Evolutionary conservation across 768 basidiomycete genomes (phyloP), one percentile per base, ranked within the genome.

Genomic region (Chlorophyllum brunneum): DNA sequence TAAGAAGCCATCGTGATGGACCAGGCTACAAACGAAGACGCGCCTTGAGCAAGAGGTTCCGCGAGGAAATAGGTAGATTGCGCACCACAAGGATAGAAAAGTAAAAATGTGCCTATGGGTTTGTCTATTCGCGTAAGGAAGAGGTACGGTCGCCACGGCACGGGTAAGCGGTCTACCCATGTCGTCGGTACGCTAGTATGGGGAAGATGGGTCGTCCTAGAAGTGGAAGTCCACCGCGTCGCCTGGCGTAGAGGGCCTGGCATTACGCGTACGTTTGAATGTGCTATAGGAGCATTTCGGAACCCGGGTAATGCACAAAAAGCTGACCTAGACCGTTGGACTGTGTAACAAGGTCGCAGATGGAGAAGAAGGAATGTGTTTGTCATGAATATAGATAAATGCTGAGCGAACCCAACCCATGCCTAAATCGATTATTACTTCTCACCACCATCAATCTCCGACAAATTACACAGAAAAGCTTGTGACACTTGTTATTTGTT

Each of bases 1-100:
- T 94, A 95, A 2, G 91, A 84, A 0, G 93, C 93, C 90, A 99
- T 95, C 5, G 92, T 91, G 62, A 99, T 97, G 8, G 93, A 92
- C 97, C 97, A 99, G 6, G 94, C 97, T 99, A 58, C 10, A 24
- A n/a, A 27, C 51, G 34, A 46, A 10, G 15, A 27, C 47, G 31
- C 52, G 34, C 48, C 48, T 33, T 47, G 37, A 41, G 29, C n/a
- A 10, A n/a, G 24, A 38, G n/a, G 31, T 42, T 30, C 31, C 33
- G 5, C 37, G 13, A 16, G 11, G 23, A 51, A 29, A 16, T 20
- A 42, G 48, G 24, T 37, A 4, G 43, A 81, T 86, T 60, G 22
- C 51, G 5, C 50, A 97, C 95, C 81, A 67, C 97, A 98, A 1
- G 97, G 97, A 71, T 92, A 95, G 65, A 88, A 95, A 13, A 99